Conservation (phyloP, 495 filamentous ascomycete genomes). For the Trichoderma orchidacearum region DNA sequence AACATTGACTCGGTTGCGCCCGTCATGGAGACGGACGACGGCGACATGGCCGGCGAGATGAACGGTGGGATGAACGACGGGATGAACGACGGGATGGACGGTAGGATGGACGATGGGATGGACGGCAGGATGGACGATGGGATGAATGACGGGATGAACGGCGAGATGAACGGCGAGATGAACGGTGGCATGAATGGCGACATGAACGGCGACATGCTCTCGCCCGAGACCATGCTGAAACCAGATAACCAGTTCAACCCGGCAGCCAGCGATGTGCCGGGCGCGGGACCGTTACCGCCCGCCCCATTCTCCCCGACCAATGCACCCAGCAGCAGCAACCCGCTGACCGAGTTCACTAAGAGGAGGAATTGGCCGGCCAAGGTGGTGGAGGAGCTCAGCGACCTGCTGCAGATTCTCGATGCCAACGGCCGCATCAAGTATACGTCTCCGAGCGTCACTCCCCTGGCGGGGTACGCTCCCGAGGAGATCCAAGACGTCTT, state of each 20-base stretch:
- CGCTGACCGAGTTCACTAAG: constrained; percentile 71
- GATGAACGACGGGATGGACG: no score
- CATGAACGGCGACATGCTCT: constrained; percentile 1
- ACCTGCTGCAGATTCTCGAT: constrained; percentile 78
- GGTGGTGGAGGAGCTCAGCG: constrained; percentile 79
- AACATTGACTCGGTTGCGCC: constrained; percentile 10
- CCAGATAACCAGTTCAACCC: constrained; percentile 10
- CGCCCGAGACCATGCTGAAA: background rate
- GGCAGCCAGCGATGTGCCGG: constrained; percentile 26
- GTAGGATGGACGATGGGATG: no score
- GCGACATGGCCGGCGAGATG: constrained; percentile 3
- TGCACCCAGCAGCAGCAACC: constrained; percentile 37
- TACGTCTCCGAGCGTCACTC: constrained; percentile 63
- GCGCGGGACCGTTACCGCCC: constrained; percentile 34
- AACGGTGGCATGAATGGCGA: background rate
- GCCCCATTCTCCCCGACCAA: background rate
- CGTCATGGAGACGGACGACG: constrained; percentile 8
- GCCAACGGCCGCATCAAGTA: constrained; percentile 74
- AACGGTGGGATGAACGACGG: no score
- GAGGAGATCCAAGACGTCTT: constrained; percentile 60
- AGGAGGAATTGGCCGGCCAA: constrained; percentile 80
- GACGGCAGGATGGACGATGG: no score
- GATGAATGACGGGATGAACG: no score
- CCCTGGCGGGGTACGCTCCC: constrained; percentile 62
- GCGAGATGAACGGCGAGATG: constrained; percentile 8